Conservation (phyloP, 129 eudicot genomes). For the Mikania micrantha region DNA sequence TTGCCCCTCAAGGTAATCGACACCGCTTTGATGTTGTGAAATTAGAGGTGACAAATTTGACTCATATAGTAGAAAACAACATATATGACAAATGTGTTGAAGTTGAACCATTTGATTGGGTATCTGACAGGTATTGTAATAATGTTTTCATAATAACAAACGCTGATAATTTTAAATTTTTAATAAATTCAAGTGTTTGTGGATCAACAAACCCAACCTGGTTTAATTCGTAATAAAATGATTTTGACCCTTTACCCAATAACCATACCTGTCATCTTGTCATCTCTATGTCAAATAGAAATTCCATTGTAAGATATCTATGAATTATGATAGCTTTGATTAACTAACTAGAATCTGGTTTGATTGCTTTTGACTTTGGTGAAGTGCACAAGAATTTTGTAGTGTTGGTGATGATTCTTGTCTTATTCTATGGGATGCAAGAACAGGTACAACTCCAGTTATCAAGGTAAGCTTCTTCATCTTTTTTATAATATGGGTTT, state of each 20-base stretch:
- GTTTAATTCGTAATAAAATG: background rate
- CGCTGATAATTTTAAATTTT: background rate
- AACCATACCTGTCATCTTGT: background rate
- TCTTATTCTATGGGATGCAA: conserved; percentile 91
- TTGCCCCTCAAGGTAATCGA: conserved; percentile 73
- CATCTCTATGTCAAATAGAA: background rate
- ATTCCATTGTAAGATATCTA: background rate
- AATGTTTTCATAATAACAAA: background rate
- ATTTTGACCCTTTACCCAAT: background rate
- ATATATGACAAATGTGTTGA: background rate
- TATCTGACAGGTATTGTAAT: background rate
- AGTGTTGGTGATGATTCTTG: conserved; percentile 97
- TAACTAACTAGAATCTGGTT: conserved; percentile 3
- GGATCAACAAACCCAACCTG: background rate
- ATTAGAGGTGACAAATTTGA: background rate
- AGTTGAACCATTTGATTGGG: background rate
- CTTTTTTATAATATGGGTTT: no score
- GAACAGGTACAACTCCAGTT: conserved; percentile 67
- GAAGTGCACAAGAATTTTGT: conserved; percentile 83
- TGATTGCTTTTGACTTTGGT: background rate
- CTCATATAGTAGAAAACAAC: background rate
- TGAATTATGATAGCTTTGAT: background rate
- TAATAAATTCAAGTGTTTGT: background rate
- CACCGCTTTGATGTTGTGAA: background rate
- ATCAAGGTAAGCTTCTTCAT: conserved; percentile 43